Percentiles rank a stretch among this genome's conserved stretches.
These are phyloP conservation scores for Russula abietina DNA, from an alignment of 768 basidiomycete genomes.

Conservation along the genomic window DNA sequence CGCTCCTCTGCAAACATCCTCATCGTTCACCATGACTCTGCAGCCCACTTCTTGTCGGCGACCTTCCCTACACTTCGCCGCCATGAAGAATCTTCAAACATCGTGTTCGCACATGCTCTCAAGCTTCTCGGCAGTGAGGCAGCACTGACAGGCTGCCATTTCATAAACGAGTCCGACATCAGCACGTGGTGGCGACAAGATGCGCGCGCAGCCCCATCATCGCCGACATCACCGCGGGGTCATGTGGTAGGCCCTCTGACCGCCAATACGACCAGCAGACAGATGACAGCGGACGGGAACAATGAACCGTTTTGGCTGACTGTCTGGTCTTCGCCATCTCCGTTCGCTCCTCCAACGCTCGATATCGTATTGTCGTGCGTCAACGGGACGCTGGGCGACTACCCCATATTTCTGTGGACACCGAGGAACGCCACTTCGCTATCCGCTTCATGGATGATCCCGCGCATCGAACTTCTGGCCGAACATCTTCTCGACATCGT, in stretches of 20 bases:
- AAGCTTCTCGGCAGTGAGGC: slow-evolving; percentile 37
- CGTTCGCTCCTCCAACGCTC: slow-evolving; percentile 30
- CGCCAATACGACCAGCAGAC: not conserved
- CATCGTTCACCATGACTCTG: slow-evolving; percentile 37
- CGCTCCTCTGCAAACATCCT: slow-evolving; percentile 27
- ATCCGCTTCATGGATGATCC: slow-evolving; percentile 32
- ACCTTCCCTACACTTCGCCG: slow-evolving; percentile 39
- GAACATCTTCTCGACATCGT: slow-evolving; percentile 37
- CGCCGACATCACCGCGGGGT: slow-evolving; percentile 20
- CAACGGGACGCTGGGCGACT: slow-evolving; percentile 38
- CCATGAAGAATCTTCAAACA: slow-evolving; percentile 46
- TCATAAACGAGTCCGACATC: slow-evolving; percentile 34
- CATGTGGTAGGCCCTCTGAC: slow-evolving; percentile 11
- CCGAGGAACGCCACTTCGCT: slow-evolving; percentile 29
- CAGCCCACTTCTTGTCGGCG: slow-evolving; percentile 38
- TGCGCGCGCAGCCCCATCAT: slow-evolving; percentile 11
- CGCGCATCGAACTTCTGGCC: slow-evolving; percentile 35
- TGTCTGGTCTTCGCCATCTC: slow-evolving; percentile 37
- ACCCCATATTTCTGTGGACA: slow-evolving; percentile 51
- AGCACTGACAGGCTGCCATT: slow-evolving; percentile 35
- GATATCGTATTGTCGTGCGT: slow-evolving; percentile 46
- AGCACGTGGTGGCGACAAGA: slow-evolving; percentile 26
- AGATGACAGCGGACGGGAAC: not conserved
- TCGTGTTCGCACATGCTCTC: slow-evolving; percentile 48
- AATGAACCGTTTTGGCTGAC: slow-evolving; percentile 44